Percentiles rank a stretch among this genome's conserved stretches.
These are phyloP conservation scores for Lachancea sp. DNA, from an alignment of 805 yeast genomes.

Conservation along the genomic window DNA sequence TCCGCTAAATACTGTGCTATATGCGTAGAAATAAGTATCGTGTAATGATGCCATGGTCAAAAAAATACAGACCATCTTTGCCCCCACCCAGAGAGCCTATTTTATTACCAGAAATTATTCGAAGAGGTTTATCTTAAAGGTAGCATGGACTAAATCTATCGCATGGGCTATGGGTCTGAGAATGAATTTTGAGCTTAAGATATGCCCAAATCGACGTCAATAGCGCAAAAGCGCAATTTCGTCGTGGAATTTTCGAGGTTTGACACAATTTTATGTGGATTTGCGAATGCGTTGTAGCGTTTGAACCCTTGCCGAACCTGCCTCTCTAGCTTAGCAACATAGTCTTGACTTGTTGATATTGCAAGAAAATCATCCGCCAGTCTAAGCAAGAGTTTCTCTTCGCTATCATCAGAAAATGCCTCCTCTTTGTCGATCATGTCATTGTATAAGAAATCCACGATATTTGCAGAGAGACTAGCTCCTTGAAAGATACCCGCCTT, in stretches of 20 bases:
- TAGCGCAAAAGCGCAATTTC: constrained; percentile 37
- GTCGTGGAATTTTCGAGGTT: neutral
- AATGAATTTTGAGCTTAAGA: constrained; percentile 34
- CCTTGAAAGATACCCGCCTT: constrained; percentile 81
- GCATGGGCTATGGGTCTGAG: too few relatives aligned
- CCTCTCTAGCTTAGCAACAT: constrained; percentile 29
- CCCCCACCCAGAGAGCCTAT: too few relatives aligned
- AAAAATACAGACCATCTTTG: too few relatives aligned
- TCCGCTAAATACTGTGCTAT: too few relatives aligned
- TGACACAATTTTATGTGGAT: constrained; percentile 34
- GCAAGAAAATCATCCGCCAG: constrained; percentile 82
- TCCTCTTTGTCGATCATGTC: constrained; percentile 39
- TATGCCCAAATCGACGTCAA: constrained; percentile 30
- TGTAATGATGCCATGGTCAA: too few relatives aligned
- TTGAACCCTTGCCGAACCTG: constrained; percentile 35
- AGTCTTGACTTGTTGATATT: constrained; percentile 41
- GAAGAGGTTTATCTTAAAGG: too few relatives aligned
- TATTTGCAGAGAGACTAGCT: constrained; percentile 60
- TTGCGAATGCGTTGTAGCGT: constrained; percentile 39
- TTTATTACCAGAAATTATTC: too few relatives aligned
- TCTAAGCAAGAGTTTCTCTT: constrained; percentile 43
- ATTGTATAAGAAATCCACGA: constrained; percentile 72
- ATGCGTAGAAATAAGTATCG: too few relatives aligned
- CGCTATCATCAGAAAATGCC: constrained; percentile 22
- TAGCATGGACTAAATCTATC: too few relatives aligned